Percentiles rank a stretch among this genome's conserved stretches.
Evolutionary conservation across 2,329 filamentous ascomycete genomes (phyloP).

Genomic region (Aspergillus sp.): DNA sequence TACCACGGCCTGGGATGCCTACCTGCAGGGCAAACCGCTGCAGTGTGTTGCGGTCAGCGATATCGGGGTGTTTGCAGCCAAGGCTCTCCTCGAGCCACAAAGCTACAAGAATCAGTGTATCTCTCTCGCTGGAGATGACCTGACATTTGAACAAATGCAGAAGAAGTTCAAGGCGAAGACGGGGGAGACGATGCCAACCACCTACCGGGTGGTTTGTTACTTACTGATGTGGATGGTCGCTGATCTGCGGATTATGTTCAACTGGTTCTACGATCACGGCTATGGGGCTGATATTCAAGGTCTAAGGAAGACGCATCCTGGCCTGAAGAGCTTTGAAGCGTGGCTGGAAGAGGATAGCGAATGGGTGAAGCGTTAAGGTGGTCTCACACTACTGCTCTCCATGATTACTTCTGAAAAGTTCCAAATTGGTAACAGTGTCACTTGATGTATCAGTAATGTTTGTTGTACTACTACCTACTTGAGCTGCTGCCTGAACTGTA

Average conservation of each 20-base stretch:
- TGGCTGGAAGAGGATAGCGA: constrained; percentile 54
- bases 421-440: not conserved
- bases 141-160: constrained; percentile 51
- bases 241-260: constrained; percentile 52
- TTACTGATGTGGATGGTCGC: constrained; percentile 47
- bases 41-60: constrained; percentile 51
- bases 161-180: constrained; percentile 50
- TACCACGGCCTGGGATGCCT: constrained; percentile 44
- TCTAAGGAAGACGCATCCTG: constrained; percentile 48
- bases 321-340: constrained; percentile 50
- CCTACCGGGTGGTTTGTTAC: constrained; percentile 45
- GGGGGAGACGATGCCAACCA: constrained; percentile 46
- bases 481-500: not conserved
- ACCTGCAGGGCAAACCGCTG: constrained; percentile 46
- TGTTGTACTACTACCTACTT: not conserved
- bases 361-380: not conserved
- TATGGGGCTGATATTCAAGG: constrained; percentile 51
- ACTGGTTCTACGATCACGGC: constrained; percentile 53
- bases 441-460: not conserved
- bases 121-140: constrained; percentile 57
- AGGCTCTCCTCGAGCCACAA: constrained; percentile 50
- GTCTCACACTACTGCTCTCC: too few species aligned
- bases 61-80: constrained; percentile 55
- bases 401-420: not conserved
- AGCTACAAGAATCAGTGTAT: constrained; percentile 39